Evolutionary conservation across 345 rosid species (phyloP).

Genomic region (rapeseed (Brassica napus)): DNA sequence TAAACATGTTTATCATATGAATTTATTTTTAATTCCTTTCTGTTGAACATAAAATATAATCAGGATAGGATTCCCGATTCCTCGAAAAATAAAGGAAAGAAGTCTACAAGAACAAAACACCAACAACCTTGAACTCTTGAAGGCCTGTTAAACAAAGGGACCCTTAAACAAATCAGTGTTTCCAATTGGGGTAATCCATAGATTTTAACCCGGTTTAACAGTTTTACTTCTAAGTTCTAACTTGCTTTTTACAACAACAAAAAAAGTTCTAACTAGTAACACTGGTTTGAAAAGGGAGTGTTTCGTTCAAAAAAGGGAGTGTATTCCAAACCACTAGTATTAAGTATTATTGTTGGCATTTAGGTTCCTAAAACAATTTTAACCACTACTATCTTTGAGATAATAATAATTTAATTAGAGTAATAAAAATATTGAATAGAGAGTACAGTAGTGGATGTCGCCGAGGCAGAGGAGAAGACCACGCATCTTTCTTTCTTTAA

Average conservation of each 20-base stretch:
- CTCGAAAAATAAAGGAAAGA: neutral
- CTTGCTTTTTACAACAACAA: too few species aligned
- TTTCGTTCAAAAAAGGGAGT: neutral
- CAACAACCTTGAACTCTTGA: neutral
- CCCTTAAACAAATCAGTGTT: neutral
- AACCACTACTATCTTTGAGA: neutral
- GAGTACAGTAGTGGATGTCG: slow-evolving; percentile 16
- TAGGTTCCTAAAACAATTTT: neutral
- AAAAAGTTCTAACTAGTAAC: neutral
- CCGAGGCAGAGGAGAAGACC: slow-evolving; percentile 27
- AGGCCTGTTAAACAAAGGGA: neutral
- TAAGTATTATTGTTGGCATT: neutral
- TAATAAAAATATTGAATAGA: neutral
- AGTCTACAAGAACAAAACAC: neutral
- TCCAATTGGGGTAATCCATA: neutral
- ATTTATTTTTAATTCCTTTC: neutral
- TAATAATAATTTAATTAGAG: neutral
- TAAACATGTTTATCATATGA: neutral
- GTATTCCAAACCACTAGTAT: slow-evolving; percentile 11
- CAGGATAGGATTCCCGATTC: neutral
- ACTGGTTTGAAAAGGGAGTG: neutral
- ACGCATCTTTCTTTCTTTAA: slow-evolving; percentile 5
- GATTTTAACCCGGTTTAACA: neutral
- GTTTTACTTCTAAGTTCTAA: neutral
- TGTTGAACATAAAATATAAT: neutral